Evolutionary conservation across 2,329 filamentous ascomycete species (phyloP).

Genomic region (Verticillium dahliae): DNA sequence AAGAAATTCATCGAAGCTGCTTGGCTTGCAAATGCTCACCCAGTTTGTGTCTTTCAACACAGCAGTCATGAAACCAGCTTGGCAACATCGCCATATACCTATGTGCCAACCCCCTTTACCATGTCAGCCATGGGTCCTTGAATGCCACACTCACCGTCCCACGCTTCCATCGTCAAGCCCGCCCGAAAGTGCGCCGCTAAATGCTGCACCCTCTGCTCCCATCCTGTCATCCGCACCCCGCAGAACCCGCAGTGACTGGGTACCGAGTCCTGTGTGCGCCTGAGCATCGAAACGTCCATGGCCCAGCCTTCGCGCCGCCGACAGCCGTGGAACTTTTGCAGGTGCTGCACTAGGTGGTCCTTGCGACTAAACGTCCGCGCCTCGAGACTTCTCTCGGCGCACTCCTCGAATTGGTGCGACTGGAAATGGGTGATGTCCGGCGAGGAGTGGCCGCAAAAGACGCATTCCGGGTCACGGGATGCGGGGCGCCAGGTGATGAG

Average conservation of each 20-base stretch:
- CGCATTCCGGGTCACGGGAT: slow-evolving; percentile 32
- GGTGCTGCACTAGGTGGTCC: slow-evolving; percentile 34
- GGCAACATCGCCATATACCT: background rate
- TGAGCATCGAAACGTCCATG: slow-evolving; percentile 26
- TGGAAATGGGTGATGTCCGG: slow-evolving; percentile 28
- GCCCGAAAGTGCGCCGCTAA: slow-evolving; percentile 20
- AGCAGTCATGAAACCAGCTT: background rate
- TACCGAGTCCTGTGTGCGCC: slow-evolving; percentile 19
- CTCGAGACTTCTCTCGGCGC: slow-evolving; percentile 33
- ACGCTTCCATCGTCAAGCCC: slow-evolving; percentile 19
- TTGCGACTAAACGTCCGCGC: slow-evolving; percentile 37
- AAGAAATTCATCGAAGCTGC: too few species aligned
- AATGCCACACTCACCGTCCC: slow-evolving; percentile 5
- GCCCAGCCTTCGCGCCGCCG: slow-evolving; percentile 44
- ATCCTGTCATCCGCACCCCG: slow-evolving; percentile 15
- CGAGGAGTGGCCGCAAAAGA: slow-evolving; percentile 27
- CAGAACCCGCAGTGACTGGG: slow-evolving; percentile 23
- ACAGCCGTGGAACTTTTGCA: slow-evolving; percentile 33
- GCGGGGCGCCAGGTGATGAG: slow-evolving; percentile 41
- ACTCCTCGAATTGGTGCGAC: slow-evolving; percentile 36
- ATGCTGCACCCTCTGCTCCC: slow-evolving; percentile 21
- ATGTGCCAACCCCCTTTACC: background rate
- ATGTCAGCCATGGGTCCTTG: background rate
- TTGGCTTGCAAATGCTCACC: too few species aligned
- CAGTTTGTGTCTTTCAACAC: too few species aligned